A percentile compares a stretch with the other conserved stretches of the same genome.
These are phyloP conservation scores for Fusarium citri DNA, from an alignment of 2,329 filamentous ascomycete genomes.

Conservation along the genomic window DNA sequence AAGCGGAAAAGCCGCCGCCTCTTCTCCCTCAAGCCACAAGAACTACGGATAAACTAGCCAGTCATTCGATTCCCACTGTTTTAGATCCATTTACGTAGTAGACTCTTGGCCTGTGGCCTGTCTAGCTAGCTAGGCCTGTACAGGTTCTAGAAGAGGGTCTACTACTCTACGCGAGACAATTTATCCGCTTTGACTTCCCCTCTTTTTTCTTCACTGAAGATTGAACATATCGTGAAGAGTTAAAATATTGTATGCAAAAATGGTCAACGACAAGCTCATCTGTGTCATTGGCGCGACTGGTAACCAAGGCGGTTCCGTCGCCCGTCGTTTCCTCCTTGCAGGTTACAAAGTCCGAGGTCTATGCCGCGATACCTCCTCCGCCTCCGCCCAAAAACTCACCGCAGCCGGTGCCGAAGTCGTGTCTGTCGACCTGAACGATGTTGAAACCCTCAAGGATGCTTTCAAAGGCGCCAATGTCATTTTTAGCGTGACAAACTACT, in stretches of 20 bases:
- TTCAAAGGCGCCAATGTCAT: conserved; percentile 62
- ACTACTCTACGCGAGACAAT: background rate
- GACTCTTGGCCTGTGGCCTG: no score
- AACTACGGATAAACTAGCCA: background rate
- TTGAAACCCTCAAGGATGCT: conserved; percentile 52
- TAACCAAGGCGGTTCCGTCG: conserved; percentile 65
- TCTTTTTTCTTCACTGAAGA: background rate
- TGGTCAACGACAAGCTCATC: conserved; percentile 51
- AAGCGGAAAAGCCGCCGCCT: background rate
- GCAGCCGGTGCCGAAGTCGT: conserved; percentile 58
- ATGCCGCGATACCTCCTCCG: conserved; percentile 58
- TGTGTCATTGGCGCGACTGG: conserved; percentile 62
- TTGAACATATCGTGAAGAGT: no score
- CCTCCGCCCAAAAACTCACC: conserved; percentile 55
- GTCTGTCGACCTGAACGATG: conserved; percentile 57
- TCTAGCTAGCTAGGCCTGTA: background rate
- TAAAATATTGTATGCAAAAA: background rate
- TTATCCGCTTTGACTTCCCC: background rate
- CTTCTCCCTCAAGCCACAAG: background rate
- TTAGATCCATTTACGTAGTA: background rate
- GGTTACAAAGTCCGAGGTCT: conserved; percentile 60
- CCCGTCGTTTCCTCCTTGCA: conserved; percentile 57
- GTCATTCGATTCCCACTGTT: background rate
- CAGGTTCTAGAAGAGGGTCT: background rate
- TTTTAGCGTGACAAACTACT: conserved; percentile 68